Base-by-base conservation (phyloP, 768 basidiomycete genomes). In the Hebeloma cylindrosporum region DNA sequence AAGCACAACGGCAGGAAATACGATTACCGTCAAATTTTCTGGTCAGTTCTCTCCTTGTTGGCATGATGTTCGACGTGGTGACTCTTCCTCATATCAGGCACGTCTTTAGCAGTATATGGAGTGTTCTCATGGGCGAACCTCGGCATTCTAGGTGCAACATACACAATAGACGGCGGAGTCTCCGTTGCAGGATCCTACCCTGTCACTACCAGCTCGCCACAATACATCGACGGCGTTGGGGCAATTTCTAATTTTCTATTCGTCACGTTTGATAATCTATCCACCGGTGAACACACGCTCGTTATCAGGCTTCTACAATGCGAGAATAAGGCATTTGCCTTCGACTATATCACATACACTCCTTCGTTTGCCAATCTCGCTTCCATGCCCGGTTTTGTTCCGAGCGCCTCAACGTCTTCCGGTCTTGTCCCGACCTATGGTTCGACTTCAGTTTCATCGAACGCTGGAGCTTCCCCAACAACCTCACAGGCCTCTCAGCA, bases 291-390 rank as follows among this genome's bases (percentile, higher is more conserved):
- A 3, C 55, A 56, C 28, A 48, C 47, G 4, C 47, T 56, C 10
- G 16, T 45, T 13, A 36, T 53, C 20, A 56, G 38, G 9, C 34
- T 56, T 8, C 50, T 46, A 11, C 35, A 45, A 18, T 18, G 40
- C 22, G 26, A 36, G 18, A 53, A 56, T 27, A 30, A 43, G 13
- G 20, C 30, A 4, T 51, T 39, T 22, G 40, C 27, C 9, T 40
- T 56, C 22, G 55, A 56, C 30, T 56, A 50, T 29, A 41, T 52
- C 7, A 50, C 49, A 5, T 56, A 53, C 27, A 25, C 41, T 25
- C 54, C 54, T 9, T 52, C 54, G 3, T 56, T 56, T 39, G 40
- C 51, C 6, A 45, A 43, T 9, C 39, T 53, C 4, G 42, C 43
- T 1, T 16, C 40, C 9, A 55, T 51, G 50, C 50, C 50, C 9